phyloP scores from a whole-genome alignment of 345 rosid genomes.

The Sisymbrium irio region DNA sequence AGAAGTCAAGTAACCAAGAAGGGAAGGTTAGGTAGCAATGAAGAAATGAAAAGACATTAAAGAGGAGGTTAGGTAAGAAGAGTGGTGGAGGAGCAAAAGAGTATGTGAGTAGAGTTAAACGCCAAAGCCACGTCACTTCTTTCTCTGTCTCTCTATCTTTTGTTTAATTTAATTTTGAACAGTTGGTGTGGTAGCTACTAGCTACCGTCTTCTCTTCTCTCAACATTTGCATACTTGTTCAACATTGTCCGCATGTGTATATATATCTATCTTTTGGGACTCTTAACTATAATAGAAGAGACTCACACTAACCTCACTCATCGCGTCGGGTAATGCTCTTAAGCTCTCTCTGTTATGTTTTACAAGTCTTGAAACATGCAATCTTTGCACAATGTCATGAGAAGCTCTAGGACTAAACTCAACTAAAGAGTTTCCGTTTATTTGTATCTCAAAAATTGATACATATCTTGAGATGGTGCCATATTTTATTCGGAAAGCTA shows the following conservation, averaged over 20 bases:
- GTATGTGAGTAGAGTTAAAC: neutral
- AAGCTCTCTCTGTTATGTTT: neutral
- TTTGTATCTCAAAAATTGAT: neutral
- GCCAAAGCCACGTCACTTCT: constrained; percentile 13
- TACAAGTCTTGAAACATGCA: neutral
- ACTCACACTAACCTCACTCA: neutral
- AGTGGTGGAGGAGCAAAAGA: constrained; percentile 36
- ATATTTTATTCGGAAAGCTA: neutral
- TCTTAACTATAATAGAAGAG: neutral
- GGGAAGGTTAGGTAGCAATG: constrained; percentile 32
- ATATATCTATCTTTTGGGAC: neutral
- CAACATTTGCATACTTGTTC: constrained; percentile 5
- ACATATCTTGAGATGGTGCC: neutral
- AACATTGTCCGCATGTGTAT: neutral
- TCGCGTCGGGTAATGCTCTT: constrained; percentile 12
- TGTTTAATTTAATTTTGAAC: neutral
- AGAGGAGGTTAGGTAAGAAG: constrained; percentile 31
- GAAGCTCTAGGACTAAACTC: neutral
- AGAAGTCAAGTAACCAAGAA: constrained; percentile 2
- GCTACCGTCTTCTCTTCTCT: neutral
- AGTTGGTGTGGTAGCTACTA: constrained; percentile 13
- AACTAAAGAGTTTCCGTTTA: neutral
- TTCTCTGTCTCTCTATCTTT: neutral
- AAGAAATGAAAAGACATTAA: neutral
- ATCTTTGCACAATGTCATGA: neutral